Evolutionary conservation across 148 eudicot genomes (phyloP).

Genomic region (Limonium bicolor): DNA sequence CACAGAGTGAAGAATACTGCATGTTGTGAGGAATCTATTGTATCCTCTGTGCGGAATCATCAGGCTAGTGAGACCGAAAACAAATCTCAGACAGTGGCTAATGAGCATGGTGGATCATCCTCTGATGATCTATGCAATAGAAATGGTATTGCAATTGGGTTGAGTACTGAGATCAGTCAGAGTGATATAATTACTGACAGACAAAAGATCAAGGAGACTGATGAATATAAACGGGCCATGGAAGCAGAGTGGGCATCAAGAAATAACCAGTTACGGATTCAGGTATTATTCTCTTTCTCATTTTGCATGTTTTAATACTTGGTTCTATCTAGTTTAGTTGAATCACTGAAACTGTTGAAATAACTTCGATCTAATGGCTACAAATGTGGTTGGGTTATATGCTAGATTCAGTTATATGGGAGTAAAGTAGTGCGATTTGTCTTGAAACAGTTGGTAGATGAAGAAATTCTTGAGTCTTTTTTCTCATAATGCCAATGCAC

Average conservation of each 20-base stretch:
- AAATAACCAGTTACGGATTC: conserved; percentile 38
- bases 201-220: conserved; percentile 83
- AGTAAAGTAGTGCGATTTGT: too few species aligned
- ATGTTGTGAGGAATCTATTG: background rate
- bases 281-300: conserved; percentile 22
- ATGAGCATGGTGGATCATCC: background rate
- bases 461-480: too few species aligned
- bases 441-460: too few species aligned
- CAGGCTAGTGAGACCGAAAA: conserved; percentile 1
- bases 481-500: too few species aligned
- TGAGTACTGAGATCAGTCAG: conserved; percentile 3
- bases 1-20: background rate
- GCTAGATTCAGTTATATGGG: too few species aligned
- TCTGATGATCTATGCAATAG: too few species aligned
- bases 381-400: background rate
- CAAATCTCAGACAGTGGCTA: background rate
- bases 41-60: background rate
- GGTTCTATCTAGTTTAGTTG: background rate
- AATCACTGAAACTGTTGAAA: background rate
- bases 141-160: conserved; percentile 2
- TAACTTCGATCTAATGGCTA: background rate
- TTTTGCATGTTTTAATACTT: background rate
- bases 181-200: conserved; percentile 32
- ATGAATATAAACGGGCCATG: conserved; percentile 65
- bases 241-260: conserved; percentile 77